Evolutionary conservation across 2,329 filamentous ascomycete genomes (phyloP).

Genomic region (Fusarium nodosum): DNA sequence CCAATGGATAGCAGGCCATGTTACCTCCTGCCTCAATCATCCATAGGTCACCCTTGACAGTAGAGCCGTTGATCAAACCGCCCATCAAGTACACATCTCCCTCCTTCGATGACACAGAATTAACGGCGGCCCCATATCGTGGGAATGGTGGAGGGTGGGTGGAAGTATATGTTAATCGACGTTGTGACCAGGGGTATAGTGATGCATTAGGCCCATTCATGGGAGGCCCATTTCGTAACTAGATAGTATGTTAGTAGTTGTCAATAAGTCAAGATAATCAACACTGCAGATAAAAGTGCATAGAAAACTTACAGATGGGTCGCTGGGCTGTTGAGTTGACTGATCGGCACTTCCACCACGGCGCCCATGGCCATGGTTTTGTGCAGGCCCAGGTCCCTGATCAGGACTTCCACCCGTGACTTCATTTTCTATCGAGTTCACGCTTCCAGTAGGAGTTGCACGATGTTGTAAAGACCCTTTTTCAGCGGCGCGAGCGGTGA

Average conservation of each 20-base stretch:
- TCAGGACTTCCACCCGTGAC: slow-evolving; percentile 73
- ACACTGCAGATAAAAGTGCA: background rate
- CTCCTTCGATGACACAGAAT: slow-evolving; percentile 92
- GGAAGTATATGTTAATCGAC: slow-evolving; percentile 86
- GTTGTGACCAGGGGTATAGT: slow-evolving; percentile 96
- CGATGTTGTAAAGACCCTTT: slow-evolving; percentile 67
- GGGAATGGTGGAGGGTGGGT: slow-evolving; percentile 90
- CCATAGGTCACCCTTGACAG: slow-evolving; percentile 97
- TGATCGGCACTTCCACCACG: slow-evolving; percentile 66
- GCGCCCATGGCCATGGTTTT: slow-evolving; percentile 62
- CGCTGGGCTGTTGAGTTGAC: slow-evolving; percentile 57
- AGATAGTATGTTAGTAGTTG: slow-evolving; percentile 36
- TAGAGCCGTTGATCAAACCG: slow-evolving; percentile 92
- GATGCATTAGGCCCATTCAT: slow-evolving; percentile 76
- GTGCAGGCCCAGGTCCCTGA: slow-evolving; percentile 58
- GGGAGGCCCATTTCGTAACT: slow-evolving; percentile 69
- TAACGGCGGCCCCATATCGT: slow-evolving; percentile 96
- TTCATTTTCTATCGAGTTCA: slow-evolving; percentile 78
- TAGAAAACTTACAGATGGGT: slow-evolving; percentile 59
- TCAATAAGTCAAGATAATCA: background rate
- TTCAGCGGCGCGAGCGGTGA: slow-evolving; percentile 63
- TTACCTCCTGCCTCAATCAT: slow-evolving; percentile 92
- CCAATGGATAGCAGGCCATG: slow-evolving; percentile 91
- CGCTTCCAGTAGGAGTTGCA: slow-evolving; percentile 81
- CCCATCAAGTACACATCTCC: slow-evolving; percentile 99